Percentiles rank a stretch among this genome's conserved stretches.
These are phyloP conservation scores for Macrocystidia cucumis DNA, from an alignment of 1,284 basidiomycete genomes.

Conservation along the genomic window DNA sequence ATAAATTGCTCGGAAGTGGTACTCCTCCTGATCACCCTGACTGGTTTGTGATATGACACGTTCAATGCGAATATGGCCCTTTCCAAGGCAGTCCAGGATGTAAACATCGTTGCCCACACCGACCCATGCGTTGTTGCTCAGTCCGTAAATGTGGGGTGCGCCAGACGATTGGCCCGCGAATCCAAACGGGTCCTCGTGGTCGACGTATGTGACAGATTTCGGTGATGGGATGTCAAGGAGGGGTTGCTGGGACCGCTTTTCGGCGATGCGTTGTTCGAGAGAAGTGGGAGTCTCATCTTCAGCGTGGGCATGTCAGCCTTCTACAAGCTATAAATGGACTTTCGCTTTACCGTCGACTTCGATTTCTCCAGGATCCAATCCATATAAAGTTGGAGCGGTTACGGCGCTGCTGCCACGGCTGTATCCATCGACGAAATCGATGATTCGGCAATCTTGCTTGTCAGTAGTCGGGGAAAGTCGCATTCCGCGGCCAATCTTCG, in stretches of 20 bases:
- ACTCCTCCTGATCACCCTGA: slow-evolving; percentile 13
- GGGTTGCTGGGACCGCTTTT: slow-evolving; percentile 14
- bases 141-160: slow-evolving; percentile 39
- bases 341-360: slow-evolving; percentile 54
- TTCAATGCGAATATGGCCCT: slow-evolving; percentile 71
- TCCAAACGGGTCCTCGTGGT: slow-evolving; percentile 76
- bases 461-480: slow-evolving; percentile 76
- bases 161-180: slow-evolving; percentile 47
- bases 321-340: slow-evolving; percentile 1
- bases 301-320: not conserved
- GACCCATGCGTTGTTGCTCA: slow-evolving; percentile 70
- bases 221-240: slow-evolving; percentile 41
- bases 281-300: slow-evolving; percentile 45
- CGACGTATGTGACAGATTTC: slow-evolving; percentile 68
- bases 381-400: slow-evolving; percentile 82
- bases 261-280: slow-evolving; percentile 33
- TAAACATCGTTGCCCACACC: slow-evolving; percentile 71
- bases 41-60: slow-evolving; percentile 18
- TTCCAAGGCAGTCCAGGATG: slow-evolving; percentile 73
- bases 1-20: slow-evolving; percentile 39
- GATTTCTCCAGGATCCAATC: slow-evolving; percentile 69
- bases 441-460: slow-evolving; percentile 82
- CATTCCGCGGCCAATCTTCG: slow-evolving; percentile 88
- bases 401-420: slow-evolving; percentile 67
- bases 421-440: slow-evolving; percentile 87